Evolutionary conservation across 2,329 filamentous ascomycete genomes (phyloP).

Genomic region (Penicillium sp.): DNA sequence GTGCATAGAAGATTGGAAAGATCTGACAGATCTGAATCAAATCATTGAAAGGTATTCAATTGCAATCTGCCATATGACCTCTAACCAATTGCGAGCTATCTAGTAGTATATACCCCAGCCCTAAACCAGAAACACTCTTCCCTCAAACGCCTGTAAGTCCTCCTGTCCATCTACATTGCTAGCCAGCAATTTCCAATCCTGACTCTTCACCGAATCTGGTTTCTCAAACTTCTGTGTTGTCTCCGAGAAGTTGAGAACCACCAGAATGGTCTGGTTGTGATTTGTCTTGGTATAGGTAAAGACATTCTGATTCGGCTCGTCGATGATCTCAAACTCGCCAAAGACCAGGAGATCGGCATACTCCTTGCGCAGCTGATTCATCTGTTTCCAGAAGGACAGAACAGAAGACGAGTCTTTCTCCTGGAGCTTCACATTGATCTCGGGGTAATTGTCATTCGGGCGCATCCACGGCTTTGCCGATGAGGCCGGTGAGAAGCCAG

Average conservation of each 20-base stretch:
- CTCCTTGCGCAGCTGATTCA: slow-evolving; percentile 41
- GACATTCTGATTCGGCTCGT: slow-evolving; percentile 7
- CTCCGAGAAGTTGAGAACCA: slow-evolving; percentile 15
- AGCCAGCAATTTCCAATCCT: slow-evolving; percentile 18
- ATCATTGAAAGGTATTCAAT: not conserved
- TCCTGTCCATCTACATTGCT: slow-evolving; percentile 18
- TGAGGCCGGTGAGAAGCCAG: slow-evolving; percentile 56
- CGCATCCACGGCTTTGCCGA: slow-evolving; percentile 52
- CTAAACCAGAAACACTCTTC: slow-evolving; percentile 24
- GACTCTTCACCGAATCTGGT: not conserved
- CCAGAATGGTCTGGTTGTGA: slow-evolving; percentile 1
- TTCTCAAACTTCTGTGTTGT: slow-evolving; percentile 3
- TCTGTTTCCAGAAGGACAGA: slow-evolving; percentile 52
- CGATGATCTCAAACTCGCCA: slow-evolving; percentile 17
- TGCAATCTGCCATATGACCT: not conserved
- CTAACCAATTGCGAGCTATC: not conserved
- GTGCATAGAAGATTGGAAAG: not conserved
- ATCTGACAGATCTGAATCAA: not conserved
- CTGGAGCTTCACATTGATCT: slow-evolving; percentile 44
- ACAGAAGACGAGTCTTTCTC: slow-evolving; percentile 39
- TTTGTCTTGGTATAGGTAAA: slow-evolving; percentile 19
- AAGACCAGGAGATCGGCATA: slow-evolving; percentile 52
- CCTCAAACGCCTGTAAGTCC: slow-evolving; percentile 27
- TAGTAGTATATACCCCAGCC: slow-evolving; percentile 1
- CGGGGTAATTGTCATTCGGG: slow-evolving; percentile 44